Base-by-base conservation (phyloP, 2,329 filamentous ascomycete genomes). In the Eutypa lata region DNA sequence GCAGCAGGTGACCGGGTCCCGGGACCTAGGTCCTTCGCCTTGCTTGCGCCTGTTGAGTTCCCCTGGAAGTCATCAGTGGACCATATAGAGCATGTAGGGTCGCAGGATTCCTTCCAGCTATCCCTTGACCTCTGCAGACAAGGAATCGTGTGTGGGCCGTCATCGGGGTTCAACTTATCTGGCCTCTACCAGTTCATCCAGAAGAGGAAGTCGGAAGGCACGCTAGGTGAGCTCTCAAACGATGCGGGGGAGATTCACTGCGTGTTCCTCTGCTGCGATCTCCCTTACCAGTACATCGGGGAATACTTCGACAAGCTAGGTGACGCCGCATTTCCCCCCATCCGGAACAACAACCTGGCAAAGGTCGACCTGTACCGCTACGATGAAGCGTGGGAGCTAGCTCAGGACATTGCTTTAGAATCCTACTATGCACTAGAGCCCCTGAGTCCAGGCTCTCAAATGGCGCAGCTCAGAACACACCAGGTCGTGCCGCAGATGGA, bases 201-300 rank as follows among this genome's bases (percentile, higher is more conserved):
- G 49, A 78, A 75, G 54, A 70, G 70, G 16, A 82, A 82, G 58
- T 59, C 63, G 0, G 71, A 70, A 0, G 76, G 74, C 0, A 75
- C 68, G 0, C 65, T 84, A 13, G 35, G 63, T 1, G 68, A 76
- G 10, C 64, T 83, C 1, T 70, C 73, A 1, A 75, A 73, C 0
- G 62, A 68, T 0, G 71, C 76, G 31, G 77, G 78, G 1, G 67
- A 73, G 48, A 70, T 79, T 2, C 72, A 78, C 54, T 82, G 78
- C 45, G 81, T 82, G 0, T 86, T 86, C 63, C 64, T 85, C 3
- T 86, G 82, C 66, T 85, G 82, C 53, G 83, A 87, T 52, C 57
- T 86, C 24, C 83, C 83, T 0, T 86, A 86, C 57, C 82, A 86
- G 61, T 86, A 86, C 54, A 76, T 86, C 44, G 71, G 75, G 22